Evolutionary conservation across 257 asterid species (phyloP), one percentile per base, ranked within the genome.

Genomic region (Coffea eugenioides): DNA sequence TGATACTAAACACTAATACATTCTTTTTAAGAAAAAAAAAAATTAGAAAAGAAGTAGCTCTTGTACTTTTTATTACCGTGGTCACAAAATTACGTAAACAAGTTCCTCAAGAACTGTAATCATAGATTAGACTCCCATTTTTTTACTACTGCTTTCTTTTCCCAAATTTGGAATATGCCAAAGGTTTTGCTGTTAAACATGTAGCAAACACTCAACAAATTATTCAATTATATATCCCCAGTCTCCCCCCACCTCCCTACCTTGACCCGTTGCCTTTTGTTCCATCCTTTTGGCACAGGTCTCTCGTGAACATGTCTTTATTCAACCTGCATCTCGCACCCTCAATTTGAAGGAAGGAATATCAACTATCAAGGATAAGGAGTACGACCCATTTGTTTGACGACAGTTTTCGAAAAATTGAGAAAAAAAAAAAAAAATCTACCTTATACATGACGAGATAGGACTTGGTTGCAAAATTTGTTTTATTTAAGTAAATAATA

Each of bases 221-320:
- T 23, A 4, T 56, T 56, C 5, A 54, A 0, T 54, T 15, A 13
- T 8, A 3, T 3, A 16, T 20, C 31, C 52, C 34, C 31, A 34
- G 51, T 68, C 70, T 41, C 56, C 43, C 49, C 1, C 61, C 6
- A 15, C 21, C 61, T 14, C 3, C 15, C 8, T 36, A 23, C 68
- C 36, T 45, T 62, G 67, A 62, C 18, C 9, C 36, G 15, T 21
- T 62, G 80, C 64, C 73, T 25, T 62, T 76, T 25, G 61, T 64
- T 62, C 62, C 15, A 62, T 76, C 79, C 71, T 41, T 41, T 48
- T 16, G 56, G 45, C 79, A 76, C 43, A 76, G 3, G 48, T 14
- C 18, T 61, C 79, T 62, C 79, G 71, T 76, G 79, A 76, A 61
- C 25, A 62, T 23, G 79, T 39, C 71, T 64, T 51, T 41, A 8